These are phyloP conservation scores for Antitrichia curtipendula DNA, from an alignment of 225 moss, liverwort and hornwort genomes.

Conservation along the genomic window DNA sequence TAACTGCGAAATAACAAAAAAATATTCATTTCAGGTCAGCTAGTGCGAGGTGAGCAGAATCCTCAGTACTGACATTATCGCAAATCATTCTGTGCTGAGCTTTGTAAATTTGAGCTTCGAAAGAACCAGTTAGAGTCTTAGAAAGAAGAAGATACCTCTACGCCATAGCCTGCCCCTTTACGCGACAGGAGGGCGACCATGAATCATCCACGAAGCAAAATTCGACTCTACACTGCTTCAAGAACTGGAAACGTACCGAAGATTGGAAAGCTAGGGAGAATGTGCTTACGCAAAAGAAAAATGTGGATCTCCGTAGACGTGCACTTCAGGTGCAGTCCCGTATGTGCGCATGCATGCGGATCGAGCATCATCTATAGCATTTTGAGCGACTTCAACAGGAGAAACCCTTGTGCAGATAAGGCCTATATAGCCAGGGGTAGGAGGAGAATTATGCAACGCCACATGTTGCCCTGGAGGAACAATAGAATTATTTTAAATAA, in stretches of 20 bases:
- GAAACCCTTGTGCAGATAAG: slow-evolving; percentile 69
- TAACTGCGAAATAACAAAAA: slow-evolving; percentile 36
- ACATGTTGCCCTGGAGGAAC: slow-evolving; percentile 69
- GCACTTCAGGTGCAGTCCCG: slow-evolving; percentile 83
- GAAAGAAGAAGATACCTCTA: not conserved
- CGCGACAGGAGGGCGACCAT: not conserved
- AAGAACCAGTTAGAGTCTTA: not conserved
- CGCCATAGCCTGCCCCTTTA: not conserved
- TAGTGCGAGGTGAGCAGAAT: not conserved
- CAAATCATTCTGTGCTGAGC: not conserved
- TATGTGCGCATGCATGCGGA: slow-evolving; percentile 94
- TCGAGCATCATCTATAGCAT: slow-evolving; percentile 88
- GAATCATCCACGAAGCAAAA: not conserved
- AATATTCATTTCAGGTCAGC: not conserved
- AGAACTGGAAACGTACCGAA: not conserved
- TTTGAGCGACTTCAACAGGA: slow-evolving; percentile 74
- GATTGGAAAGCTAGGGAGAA: not conserved
- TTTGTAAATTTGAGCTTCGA: not conserved
- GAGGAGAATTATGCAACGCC: slow-evolving; percentile 60
- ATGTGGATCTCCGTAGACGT: slow-evolving; percentile 68
- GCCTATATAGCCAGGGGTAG: slow-evolving; percentile 54
- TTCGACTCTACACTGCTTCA: not conserved
- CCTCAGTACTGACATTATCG: not conserved
- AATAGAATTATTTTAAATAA: not conserved
- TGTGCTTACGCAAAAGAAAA: slow-evolving; percentile 62